A percentile compares a stretch with the other conserved stretches of the same genome.
Conservation (phyloP, 208 protist genomes). For the Acanthamoeba healyi region DNA sequence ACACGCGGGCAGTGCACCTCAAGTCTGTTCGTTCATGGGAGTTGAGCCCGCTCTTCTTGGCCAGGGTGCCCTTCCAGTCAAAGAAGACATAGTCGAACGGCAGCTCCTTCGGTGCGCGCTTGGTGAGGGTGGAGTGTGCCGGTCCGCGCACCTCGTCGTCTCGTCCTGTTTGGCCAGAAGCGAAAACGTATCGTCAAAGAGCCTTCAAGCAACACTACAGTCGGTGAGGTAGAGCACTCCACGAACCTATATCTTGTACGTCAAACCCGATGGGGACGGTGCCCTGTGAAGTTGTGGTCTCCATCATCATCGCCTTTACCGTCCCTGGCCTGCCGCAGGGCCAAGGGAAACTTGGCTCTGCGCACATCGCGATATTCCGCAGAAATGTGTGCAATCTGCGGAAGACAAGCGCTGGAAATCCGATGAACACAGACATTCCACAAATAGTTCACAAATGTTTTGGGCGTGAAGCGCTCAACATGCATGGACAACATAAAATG, state of each 20-base stretch:
- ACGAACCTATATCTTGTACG: neutral
- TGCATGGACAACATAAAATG: too few relatives aligned
- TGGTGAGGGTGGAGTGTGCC: neutral
- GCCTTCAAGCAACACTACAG: neutral
- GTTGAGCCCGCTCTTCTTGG: slow-evolving; percentile 52
- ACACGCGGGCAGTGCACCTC: neutral
- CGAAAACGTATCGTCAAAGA: too few relatives aligned
- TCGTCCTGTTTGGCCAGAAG: neutral
- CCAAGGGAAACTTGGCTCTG: too few relatives aligned
- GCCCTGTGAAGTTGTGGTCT: neutral
- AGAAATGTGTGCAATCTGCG: too few relatives aligned
- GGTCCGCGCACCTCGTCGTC: neutral
- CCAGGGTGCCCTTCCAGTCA: slow-evolving; percentile 70
- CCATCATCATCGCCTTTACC: too few relatives aligned
- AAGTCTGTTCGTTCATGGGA: neutral
- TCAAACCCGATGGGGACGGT: neutral
- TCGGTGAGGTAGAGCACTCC: neutral
- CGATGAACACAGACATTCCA: too few relatives aligned
- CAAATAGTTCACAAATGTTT: too few relatives aligned
- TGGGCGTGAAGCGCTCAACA: too few relatives aligned
- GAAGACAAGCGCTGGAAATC: too few relatives aligned
- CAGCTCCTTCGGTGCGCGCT: neutral
- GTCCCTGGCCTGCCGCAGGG: too few relatives aligned
- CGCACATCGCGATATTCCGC: too few relatives aligned
- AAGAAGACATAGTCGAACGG: slow-evolving; percentile 50